Conservation (phyloP, 2,329 filamentous ascomycete genomes). For the Moelleriella libera region DNA sequence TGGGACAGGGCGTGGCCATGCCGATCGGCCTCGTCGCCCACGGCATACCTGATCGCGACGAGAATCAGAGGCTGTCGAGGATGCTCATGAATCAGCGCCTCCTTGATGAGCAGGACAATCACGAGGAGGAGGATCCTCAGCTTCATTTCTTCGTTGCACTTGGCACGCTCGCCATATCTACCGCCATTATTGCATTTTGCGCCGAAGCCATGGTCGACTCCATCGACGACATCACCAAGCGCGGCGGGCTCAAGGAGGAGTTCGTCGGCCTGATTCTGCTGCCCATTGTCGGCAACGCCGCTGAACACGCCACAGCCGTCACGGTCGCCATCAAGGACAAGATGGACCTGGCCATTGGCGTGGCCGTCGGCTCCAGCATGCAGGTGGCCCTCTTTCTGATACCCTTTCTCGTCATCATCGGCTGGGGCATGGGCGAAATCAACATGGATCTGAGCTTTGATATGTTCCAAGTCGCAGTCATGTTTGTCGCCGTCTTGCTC, state of each 20-base stretch:
- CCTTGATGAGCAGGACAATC: constrained; percentile 36
- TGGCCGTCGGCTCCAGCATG: constrained; percentile 68
- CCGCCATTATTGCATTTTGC: constrained; percentile 67
- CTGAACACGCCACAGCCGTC: constrained; percentile 69
- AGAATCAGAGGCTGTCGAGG: constrained; percentile 29
- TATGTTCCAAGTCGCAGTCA: constrained; percentile 72
- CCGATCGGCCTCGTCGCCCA: constrained; percentile 24
- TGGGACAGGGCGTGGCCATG: constrained; percentile 24
- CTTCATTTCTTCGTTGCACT: constrained; percentile 61
- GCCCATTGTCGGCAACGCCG: constrained; percentile 72
- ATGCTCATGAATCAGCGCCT: constrained; percentile 25
- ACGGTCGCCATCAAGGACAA: constrained; percentile 73
- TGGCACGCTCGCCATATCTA: constrained; percentile 55
- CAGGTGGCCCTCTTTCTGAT: constrained; percentile 71
- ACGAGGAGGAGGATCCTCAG: constrained; percentile 61
- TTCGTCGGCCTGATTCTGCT: constrained; percentile 72
- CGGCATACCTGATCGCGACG: constrained; percentile 16
- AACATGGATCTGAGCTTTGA: constrained; percentile 78
- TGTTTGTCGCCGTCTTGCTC: constrained; percentile 72
- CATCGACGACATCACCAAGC: constrained; percentile 52
- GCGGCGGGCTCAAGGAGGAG: constrained; percentile 49
- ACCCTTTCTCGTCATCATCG: constrained; percentile 61
- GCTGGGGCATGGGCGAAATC: constrained; percentile 59
- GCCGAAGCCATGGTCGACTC: constrained; percentile 66
- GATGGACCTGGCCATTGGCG: constrained; percentile 71